A percentile compares a stretch with the other conserved stretches of the same genome.
Evolutionary conservation across 306 rosid species (phyloP).

Genomic region (Elaeagnus macrophylla): DNA sequence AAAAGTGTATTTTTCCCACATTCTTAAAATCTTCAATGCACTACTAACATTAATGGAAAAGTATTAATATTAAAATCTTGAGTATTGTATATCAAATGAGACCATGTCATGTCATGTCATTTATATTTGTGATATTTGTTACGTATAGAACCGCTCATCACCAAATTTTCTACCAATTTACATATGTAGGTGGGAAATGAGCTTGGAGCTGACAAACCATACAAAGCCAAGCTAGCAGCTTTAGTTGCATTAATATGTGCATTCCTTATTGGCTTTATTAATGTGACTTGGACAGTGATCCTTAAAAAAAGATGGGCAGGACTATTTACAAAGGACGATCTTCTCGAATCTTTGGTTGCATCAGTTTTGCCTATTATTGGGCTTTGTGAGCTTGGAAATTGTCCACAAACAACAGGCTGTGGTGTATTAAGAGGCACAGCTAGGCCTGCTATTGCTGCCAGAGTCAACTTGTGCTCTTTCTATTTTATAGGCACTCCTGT

Average conservation of each 20-base stretch:
- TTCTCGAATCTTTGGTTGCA: constrained; percentile 53
- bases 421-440: constrained; percentile 81
- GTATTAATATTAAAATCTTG: too few relatives aligned
- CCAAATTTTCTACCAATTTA: neutral
- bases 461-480: constrained; percentile 55
- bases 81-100: too few relatives aligned
- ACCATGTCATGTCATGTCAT: too few relatives aligned
- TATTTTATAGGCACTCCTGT: constrained; percentile 85
- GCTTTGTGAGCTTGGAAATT: constrained; percentile 78
- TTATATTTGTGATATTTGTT: too few relatives aligned
- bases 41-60: too few relatives aligned
- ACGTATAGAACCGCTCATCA: too few relatives aligned
- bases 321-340: constrained; percentile 54
- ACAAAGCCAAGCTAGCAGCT: constrained; percentile 86
- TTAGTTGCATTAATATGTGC: constrained; percentile 83
- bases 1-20: neutral
- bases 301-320: constrained; percentile 65
- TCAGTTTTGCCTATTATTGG: constrained; percentile 86
- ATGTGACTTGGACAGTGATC: constrained; percentile 83
- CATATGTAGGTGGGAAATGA: constrained; percentile 78
- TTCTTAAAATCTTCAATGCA: neutral
- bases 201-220: constrained; percentile 87
- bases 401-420: constrained; percentile 89
- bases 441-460: constrained; percentile 64
- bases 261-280: constrained; percentile 55